These are phyloP conservation scores for Hygrophila difformis DNA, from an alignment of 257 asterid species.

Conservation along the genomic window DNA sequence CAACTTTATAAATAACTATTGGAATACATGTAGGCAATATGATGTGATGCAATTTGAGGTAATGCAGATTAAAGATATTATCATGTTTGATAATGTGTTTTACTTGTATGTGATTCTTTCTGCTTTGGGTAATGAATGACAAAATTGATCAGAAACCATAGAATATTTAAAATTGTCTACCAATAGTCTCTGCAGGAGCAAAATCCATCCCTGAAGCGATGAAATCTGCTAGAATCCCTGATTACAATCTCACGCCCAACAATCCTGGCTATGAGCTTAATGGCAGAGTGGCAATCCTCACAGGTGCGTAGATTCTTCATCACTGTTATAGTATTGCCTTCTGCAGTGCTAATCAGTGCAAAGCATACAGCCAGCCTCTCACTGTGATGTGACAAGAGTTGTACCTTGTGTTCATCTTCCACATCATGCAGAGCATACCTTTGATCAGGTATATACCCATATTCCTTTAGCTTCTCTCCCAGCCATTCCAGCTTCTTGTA, in stretches of 20 bases:
- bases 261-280: conserved; percentile 35
- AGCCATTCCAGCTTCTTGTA: conserved; percentile 37
- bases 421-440: conserved; percentile 44
- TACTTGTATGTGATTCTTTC: too few species aligned
- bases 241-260: conserved; percentile 30
- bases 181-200: conserved; percentile 56
- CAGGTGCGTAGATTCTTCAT: too few species aligned
- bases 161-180: too few species aligned
- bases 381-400: conserved; percentile 12
- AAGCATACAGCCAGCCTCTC: conserved; percentile 52
- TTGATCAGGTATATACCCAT: conserved; percentile 33
- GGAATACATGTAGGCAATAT: too few species aligned
- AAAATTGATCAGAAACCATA: too few species aligned
- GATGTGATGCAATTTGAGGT: too few species aligned
- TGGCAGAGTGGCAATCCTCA: conserved; percentile 43
- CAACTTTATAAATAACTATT: too few species aligned
- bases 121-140: too few species aligned
- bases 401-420: conserved; percentile 35
- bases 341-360: conserved; percentile 27
- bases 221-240: conserved; percentile 56
- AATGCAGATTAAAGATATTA: too few species aligned
- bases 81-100: too few species aligned
- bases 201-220: conserved; percentile 50
- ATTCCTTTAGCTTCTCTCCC: conserved; percentile 28
- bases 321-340: conserved; percentile 19